Base-by-base conservation (phyloP, 1,139 yeast genomes). In the Diutina rugosa region DNA sequence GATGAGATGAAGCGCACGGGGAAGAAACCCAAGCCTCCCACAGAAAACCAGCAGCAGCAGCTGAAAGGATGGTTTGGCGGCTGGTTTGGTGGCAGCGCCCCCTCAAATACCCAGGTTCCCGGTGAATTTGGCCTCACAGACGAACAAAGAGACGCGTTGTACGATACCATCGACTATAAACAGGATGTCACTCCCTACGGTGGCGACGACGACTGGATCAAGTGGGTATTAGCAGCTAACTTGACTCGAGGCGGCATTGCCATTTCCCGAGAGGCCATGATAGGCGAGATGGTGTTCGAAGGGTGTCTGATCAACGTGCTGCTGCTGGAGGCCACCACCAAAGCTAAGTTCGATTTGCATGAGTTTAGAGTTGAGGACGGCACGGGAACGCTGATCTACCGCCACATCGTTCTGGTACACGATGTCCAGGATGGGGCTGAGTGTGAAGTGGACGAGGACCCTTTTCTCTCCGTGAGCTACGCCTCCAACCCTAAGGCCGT, bases 101-200 rank as follows among this genome's bases (percentile, higher is more conserved):
- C 29, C 21, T 30, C 35, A 10, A 60, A 58, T 6, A 44, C 59
- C n/a, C 58, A 59, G 10, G 65, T 67, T n/a, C 69, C 67, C 12
- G 62, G 63, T 6, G 59, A 72, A 12, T 70, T 85, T 62, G 74
- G 83, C 1, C 64, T 76, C 51, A 64, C 72, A 9, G 87, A 84
- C 29, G 90, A 85, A 59, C 93, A 87, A 63, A 74, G 85, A 60
- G 77, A 90, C 65, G 99, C 95, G 57, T 76, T 93, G 16, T 91
- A 90, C 65, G 96, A 90, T 60, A 96, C 97, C 0, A 93, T 95
- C 61, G 99, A 91, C 60, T 91, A 87, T 71, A 89, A 90, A 63
- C 95, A 90, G 59, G 78, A 93, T 61, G 78, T 83, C 54, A 30
- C 51, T 10, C 16, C 14, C 9, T 47, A 47, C 32, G 35, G 32